phyloP scores from a whole-genome alignment of 176 grass and related monocot species.

The Zizania latifolia region DNA sequence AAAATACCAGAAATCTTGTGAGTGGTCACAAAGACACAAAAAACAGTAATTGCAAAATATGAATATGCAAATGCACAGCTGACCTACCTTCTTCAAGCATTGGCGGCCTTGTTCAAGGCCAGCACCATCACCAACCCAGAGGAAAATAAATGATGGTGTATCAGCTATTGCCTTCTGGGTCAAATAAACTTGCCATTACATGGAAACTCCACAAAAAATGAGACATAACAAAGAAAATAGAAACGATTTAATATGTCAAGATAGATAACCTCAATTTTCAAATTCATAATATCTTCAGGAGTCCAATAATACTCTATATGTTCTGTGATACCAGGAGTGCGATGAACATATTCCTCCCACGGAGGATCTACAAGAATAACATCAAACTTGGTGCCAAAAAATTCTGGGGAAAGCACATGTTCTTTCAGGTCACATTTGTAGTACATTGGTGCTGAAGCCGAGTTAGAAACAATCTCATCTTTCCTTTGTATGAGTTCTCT shows the following conservation, averaged over 20 bases:
- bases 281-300: conserved; percentile 67
- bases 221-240: not conserved
- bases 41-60: not conserved
- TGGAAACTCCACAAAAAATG: conserved; percentile 7
- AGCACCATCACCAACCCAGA: conserved; percentile 84
- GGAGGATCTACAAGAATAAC: conserved; percentile 86
- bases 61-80: not conserved
- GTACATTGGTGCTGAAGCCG: conserved; percentile 62
- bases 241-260: not conserved
- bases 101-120: conserved; percentile 73
- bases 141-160: conserved; percentile 84
- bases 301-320: conserved; percentile 76
- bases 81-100: conserved; percentile 67
- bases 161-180: conserved; percentile 60
- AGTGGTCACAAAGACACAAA: not conserved
- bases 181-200: conserved; percentile 10
- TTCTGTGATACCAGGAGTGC: conserved; percentile 55
- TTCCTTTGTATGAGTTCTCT: conserved; percentile 84
- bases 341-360: conserved; percentile 81
- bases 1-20: not conserved
- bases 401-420: conserved; percentile 56
- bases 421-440: conserved; percentile 63
- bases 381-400: conserved; percentile 77
- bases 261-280: conserved; percentile 67
- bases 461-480: conserved; percentile 67